These are phyloP conservation scores for Coccomyxa sp. DNA, from an alignment of 139 green algal genomes.

Conservation along the genomic window DNA sequence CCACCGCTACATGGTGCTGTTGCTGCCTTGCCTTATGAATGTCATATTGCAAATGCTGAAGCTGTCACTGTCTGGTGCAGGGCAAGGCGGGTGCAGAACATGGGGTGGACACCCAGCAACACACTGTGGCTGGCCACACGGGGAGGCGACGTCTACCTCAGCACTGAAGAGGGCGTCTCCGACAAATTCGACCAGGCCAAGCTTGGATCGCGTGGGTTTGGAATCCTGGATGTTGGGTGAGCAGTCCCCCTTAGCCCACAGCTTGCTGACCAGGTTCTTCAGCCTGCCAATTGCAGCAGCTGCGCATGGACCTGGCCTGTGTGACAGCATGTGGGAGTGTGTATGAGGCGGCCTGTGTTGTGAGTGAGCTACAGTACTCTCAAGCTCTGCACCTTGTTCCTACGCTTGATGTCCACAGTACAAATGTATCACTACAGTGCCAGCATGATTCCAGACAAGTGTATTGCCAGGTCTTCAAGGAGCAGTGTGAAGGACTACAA, in stretches of 20 bases:
- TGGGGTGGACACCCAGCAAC: slow-evolving; percentile 85
- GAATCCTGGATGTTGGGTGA: slow-evolving; percentile 92
- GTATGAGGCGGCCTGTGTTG: slow-evolving; percentile 26
- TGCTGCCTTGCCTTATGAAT: too few species aligned
- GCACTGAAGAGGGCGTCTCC: slow-evolving; percentile 35
- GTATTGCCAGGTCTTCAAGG: too few species aligned
- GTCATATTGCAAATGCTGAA: too few species aligned
- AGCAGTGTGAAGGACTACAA: too few species aligned
- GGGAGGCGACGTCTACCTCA: slow-evolving; percentile 82
- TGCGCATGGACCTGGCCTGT: not conserved
- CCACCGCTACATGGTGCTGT: too few species aligned
- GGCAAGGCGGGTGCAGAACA: slow-evolving; percentile 92
- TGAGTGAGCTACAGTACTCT: too few species aligned
- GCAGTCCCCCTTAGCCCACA: too few species aligned
- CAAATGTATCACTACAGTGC: too few species aligned
- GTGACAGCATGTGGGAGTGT: not conserved
- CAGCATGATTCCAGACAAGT: too few species aligned
- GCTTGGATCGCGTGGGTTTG: slow-evolving; percentile 89
- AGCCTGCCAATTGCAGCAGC: not conserved
- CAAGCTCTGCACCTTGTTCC: too few species aligned
- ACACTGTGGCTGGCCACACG: slow-evolving; percentile 91
- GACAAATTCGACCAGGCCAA: slow-evolving; percentile 75
- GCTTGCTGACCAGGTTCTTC: not conserved
- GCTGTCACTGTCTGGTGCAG: slow-evolving; percentile 3
- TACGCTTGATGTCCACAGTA: too few species aligned